Percentiles rank a stretch among this genome's conserved stretches.
phyloP scores from a whole-genome alignment of 108 stramenopile species.

The Licmophora abbreviata region DNA sequence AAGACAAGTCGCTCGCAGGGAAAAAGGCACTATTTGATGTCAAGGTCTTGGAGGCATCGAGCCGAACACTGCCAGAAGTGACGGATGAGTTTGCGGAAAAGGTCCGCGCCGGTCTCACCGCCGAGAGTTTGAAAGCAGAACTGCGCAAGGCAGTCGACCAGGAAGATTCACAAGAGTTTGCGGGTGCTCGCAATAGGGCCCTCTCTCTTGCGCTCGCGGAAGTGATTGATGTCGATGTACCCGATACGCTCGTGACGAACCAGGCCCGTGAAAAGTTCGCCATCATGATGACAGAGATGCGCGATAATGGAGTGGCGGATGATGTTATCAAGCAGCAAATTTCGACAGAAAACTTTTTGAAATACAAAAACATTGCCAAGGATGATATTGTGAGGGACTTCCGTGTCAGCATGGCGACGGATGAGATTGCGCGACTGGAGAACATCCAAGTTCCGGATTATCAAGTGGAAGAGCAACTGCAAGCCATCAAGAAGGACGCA shows the following conservation, averaged over 20 bases:
- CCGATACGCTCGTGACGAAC: conserved; percentile 86
- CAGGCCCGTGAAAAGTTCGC: conserved; percentile 92
- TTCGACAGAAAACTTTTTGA: conserved; percentile 85
- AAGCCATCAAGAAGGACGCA: conserved; percentile 64
- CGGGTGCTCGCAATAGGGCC: conserved; percentile 72
- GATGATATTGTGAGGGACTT: conserved; percentile 71
- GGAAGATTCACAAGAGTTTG: conserved; percentile 79
- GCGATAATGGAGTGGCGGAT: conserved; percentile 81
- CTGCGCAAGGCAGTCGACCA: conserved; percentile 84
- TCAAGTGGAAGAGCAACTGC: conserved; percentile 79
- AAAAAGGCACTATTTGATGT: conserved; percentile 91
- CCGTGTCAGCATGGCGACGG: conserved; percentile 77
- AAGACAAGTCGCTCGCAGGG: conserved; percentile 79
- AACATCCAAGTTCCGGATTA: conserved; percentile 70
- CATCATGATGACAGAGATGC: conserved; percentile 92
- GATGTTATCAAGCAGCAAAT: conserved; percentile 89
- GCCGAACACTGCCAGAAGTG: conserved; percentile 73
- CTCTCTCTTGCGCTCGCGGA: conserved; percentile 65
- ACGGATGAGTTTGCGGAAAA: conserved; percentile 82
- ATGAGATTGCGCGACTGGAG: conserved; percentile 78
- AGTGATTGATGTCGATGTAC: conserved; percentile 73
- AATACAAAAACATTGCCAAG: conserved; percentile 87
- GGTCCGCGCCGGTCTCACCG: conserved; percentile 78
- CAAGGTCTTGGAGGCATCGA: conserved; percentile 60
- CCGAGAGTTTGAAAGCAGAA: conserved; percentile 61